Base-by-base conservation (phyloP, 2,329 filamentous ascomycete genomes). In the Epichloe sp. region DNA sequence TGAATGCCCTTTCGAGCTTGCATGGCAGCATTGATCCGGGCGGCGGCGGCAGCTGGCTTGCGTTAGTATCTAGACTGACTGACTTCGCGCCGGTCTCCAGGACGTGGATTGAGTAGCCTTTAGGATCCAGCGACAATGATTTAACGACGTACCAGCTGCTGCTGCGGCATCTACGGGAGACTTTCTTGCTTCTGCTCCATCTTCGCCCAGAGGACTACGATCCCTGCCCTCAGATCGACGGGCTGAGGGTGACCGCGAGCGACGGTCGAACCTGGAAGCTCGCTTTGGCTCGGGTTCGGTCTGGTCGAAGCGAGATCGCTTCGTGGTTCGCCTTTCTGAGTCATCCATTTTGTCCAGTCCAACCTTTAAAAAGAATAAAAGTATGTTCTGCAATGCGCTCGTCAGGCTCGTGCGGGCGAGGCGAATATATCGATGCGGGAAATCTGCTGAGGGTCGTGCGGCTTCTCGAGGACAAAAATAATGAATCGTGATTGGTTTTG, bases 271-370 rank as follows among this genome's bases (percentile, higher is more conserved):
- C 65, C 90, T 81, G 47, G 89, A 94, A 43, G 78, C 64, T 59
- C 82, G 77, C 62, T 83, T 84, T 52, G 85, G 81, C 63, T 93
- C 88, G 5, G 86, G 82, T 65, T 91, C 88, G 45, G 83, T 93
- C 68, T 94, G 88, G 65, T 97, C 91, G 69, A 97, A 96, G 67
- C 91, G 88, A 63, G 89, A 95, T 55, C 89, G 85, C 75, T 95
- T 95, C 54, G 75, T 73, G 54, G 74, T 75, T 55, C 82, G 80
- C 64, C 83, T 79, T 59, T 90, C 86, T 56, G 84, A 77, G 61
- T 93, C 88, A 58, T 86, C 81, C 88, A 95, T 71, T 5, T 14
- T 46, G 36, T 47, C 17, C 36, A 14, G 14, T 14, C 37, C 35
- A 15, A 38, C 0, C 2, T 4, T 4, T 6, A 7, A 11, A 14